Conservation (phyloP, 2,329 filamentous ascomycete species). For the Claviceps purpurea region DNA sequence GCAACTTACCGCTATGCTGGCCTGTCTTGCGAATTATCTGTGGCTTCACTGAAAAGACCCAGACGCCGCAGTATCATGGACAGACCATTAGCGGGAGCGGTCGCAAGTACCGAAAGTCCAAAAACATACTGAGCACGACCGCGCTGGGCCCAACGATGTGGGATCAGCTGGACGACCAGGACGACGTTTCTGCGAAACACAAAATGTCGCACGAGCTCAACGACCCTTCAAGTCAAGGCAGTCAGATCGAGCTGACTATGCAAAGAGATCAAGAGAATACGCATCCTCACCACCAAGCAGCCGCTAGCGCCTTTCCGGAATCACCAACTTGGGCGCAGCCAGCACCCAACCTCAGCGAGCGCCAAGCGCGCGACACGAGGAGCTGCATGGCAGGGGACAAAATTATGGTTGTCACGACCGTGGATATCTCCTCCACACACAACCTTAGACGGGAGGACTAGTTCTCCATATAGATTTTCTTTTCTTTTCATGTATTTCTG, state of each 20-base stretch:
- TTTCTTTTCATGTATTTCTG: neutral
- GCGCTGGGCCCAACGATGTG: conserved; percentile 13
- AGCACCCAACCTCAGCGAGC: conserved; percentile 1
- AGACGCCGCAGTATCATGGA: conserved; percentile 13
- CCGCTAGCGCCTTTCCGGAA: conserved; percentile 5
- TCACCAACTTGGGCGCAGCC: conserved; percentile 1
- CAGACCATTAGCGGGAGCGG: conserved; percentile 8
- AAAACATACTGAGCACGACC: conserved; percentile 6
- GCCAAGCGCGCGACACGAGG: neutral
- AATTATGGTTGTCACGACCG: conserved; percentile 16
- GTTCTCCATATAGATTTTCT: neutral
- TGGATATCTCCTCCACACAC: conserved; percentile 13
- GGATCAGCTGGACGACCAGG: conserved; percentile 18
- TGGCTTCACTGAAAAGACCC: conserved; percentile 11
- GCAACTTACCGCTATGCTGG: conserved; percentile 48
- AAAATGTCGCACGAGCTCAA: neutral
- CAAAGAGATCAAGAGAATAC: conserved; percentile 5
- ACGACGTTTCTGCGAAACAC: conserved; percentile 1
- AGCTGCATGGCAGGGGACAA: conserved; percentile 7
- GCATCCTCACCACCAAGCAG: conserved; percentile 6
- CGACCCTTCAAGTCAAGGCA: conserved; percentile 11
- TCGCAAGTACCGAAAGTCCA: conserved; percentile 7
- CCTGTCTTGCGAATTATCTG: conserved; percentile 35
- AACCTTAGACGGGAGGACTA: neutral
- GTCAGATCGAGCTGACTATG: conserved; percentile 17